These are phyloP conservation scores for Paratinospora sagittata DNA, from an alignment of 164 flowering plant genomes.

Conservation along the genomic window DNA sequence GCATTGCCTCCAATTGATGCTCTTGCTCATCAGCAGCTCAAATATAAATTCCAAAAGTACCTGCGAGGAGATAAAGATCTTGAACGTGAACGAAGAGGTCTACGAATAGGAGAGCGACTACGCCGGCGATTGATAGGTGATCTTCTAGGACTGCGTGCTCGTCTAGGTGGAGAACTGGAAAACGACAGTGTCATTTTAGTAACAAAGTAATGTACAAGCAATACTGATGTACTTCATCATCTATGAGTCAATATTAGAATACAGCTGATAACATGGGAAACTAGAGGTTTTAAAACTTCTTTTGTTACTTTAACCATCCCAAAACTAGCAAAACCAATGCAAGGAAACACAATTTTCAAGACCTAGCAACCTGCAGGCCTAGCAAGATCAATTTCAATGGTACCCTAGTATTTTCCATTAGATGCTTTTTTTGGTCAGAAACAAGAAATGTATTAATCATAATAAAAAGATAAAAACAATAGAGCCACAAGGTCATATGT, in stretches of 20 bases:
- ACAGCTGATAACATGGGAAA: too few species aligned
- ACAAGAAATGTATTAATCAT: too few species aligned
- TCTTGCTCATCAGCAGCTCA: too few species aligned
- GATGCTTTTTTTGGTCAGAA: too few species aligned
- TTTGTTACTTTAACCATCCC: not conserved
- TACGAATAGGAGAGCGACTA: conserved; percentile 85
- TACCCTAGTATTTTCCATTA: not conserved
- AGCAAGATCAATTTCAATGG: not conserved
- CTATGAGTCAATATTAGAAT: not conserved
- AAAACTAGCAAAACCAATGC: not conserved
- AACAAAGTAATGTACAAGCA: not conserved
- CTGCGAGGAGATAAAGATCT: conserved; percentile 81
- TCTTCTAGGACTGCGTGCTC: conserved; percentile 79
- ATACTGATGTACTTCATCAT: not conserved
- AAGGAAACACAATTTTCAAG: not conserved
- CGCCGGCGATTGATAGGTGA: conserved; percentile 79
- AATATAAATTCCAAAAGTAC: conserved; percentile 25
- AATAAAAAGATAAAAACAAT: too few species aligned
- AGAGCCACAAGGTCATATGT: too few species aligned
- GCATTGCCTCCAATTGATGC: too few species aligned
- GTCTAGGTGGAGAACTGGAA: conserved; percentile 74
- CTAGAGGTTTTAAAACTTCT: too few species aligned
- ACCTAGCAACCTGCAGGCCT: not conserved
- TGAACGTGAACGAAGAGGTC: conserved; percentile 73
- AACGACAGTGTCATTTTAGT: not conserved